Conservation (phyloP, 2,329 filamentous ascomycete genomes). For the Ambrosiella xylebori region DNA sequence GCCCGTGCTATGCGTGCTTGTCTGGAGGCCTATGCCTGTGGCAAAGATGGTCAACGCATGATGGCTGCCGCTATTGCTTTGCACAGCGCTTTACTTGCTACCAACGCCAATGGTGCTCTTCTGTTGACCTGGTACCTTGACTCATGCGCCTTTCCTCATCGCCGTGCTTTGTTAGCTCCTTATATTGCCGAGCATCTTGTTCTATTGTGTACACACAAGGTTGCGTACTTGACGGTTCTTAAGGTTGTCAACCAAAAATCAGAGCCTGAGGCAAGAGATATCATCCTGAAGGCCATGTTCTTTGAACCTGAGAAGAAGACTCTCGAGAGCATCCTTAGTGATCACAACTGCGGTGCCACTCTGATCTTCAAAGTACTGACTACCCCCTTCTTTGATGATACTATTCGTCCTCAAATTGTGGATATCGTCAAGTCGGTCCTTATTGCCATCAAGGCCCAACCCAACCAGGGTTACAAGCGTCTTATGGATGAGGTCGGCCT, state of each 20-base stretch:
- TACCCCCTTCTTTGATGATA: constrained; percentile 92
- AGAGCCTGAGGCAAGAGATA: constrained; percentile 80
- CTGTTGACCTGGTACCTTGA: constrained; percentile 96
- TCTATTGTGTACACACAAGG: constrained; percentile 94
- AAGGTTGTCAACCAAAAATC: constrained; percentile 98
- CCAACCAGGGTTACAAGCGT: constrained; percentile 91
- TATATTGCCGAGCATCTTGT: constrained; percentile 84
- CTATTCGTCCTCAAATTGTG: constrained; percentile 69
- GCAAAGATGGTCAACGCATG: constrained; percentile 89
- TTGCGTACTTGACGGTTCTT: constrained; percentile 87
- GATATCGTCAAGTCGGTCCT: constrained; percentile 86
- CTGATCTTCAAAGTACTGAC: constrained; percentile 98
- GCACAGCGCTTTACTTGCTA: constrained; percentile 89
- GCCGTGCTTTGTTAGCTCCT: constrained; percentile 80
- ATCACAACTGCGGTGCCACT: constrained; percentile 82
- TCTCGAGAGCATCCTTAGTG: constrained; percentile 75
- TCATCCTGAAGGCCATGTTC: constrained; percentile 78
- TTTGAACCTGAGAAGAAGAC: constrained; percentile 76
- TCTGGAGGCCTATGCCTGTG: constrained; percentile 85
- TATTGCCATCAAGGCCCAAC: constrained; percentile 77
- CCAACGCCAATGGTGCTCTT: constrained; percentile 86
- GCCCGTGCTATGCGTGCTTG: constrained; percentile 93
- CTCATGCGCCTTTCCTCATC: constrained; percentile 86
- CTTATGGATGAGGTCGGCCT: constrained; percentile 97
- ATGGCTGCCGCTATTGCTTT: constrained; percentile 88